phyloP scores from a whole-genome alignment of 257 asterid species.

The Ligustrum vulgare region DNA sequence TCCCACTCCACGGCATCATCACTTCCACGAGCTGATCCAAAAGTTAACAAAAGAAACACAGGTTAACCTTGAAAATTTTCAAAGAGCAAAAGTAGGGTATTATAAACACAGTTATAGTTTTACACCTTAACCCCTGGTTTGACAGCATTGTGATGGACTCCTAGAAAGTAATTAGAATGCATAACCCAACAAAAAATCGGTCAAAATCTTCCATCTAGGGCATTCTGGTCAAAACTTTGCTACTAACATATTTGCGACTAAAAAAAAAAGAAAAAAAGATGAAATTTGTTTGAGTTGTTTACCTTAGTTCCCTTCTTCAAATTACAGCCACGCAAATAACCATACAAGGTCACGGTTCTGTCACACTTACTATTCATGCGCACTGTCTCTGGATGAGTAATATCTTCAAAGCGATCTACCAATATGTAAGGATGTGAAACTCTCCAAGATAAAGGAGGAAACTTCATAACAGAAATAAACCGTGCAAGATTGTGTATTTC shows the following conservation, averaged over 20 bases:
- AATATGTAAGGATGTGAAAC: slow-evolving; percentile 89
- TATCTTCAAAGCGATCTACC: slow-evolving; percentile 95
- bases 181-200: background rate
- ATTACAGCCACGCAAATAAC: slow-evolving; percentile 95
- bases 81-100: background rate
- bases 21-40: background rate
- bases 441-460: slow-evolving; percentile 94
- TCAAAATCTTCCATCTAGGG: background rate
- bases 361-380: slow-evolving; percentile 73
- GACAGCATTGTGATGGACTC: slow-evolving; percentile 1
- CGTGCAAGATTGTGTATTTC: slow-evolving; percentile 96
- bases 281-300: slow-evolving; percentile 19
- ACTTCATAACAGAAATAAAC: slow-evolving; percentile 93
- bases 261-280: background rate
- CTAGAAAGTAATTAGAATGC: background rate
- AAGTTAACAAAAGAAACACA: background rate
- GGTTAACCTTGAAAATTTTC: background rate
- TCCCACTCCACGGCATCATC: background rate
- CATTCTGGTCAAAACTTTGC: background rate
- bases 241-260: background rate
- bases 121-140: background rate
- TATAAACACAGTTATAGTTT: background rate
- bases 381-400: slow-evolving; percentile 86
- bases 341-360: slow-evolving; percentile 79
- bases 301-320: slow-evolving; percentile 91